Evolutionary conservation across 2,329 filamentous ascomycete species (phyloP), one percentile per base, ranked within the genome.

Genomic region (Phyllosticta citrichinensis): DNA sequence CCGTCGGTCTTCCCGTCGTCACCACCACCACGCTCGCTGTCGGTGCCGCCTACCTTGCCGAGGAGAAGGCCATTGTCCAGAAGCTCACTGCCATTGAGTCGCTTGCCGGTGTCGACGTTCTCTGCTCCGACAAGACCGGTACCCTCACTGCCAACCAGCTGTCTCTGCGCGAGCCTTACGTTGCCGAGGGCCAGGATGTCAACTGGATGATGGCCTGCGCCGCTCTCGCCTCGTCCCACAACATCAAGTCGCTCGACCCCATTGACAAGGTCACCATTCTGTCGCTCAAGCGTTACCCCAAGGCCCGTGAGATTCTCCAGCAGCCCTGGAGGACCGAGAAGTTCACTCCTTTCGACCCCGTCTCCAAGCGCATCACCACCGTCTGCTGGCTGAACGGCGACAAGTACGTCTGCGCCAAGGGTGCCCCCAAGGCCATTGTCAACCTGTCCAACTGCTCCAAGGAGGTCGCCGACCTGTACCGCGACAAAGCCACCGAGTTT

Each of bases 121-220:
- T 90, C 66, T 91, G 87, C 80, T 90, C 87, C 68, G 87, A 91
- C 78, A 90, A 91, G 83, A 90, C 87, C 54, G 87, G 87, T 79
- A 91, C 87, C 35, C 80, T 90, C 67, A 88, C 86, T 62, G 85
- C 85, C 67, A 88, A 88, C 75, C 87, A 90, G 79, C 81, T 90
- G 58, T 87, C 83, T 69, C 87, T 90, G 70, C 86, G 87, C 72
- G 87, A 90, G 71, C 87, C 87, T 20, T 90, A 86, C 75, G 86
- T 89, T 62, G 83, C 86, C 63, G 87, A 89, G 74, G 87, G 87
- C 68, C 83, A 88, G 71, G 87, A 89, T 75, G 84, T 89, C 74
- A 87, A 90, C 79, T 90, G 87, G 87, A 89, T 90, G 87, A 89
- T 90, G 87, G 87, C 87, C 65, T 87, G 88, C 63, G 87, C 87